Evolutionary conservation across 1,139 yeast species (phyloP).

Genomic region (Blastobotrys illinoisensis): DNA sequence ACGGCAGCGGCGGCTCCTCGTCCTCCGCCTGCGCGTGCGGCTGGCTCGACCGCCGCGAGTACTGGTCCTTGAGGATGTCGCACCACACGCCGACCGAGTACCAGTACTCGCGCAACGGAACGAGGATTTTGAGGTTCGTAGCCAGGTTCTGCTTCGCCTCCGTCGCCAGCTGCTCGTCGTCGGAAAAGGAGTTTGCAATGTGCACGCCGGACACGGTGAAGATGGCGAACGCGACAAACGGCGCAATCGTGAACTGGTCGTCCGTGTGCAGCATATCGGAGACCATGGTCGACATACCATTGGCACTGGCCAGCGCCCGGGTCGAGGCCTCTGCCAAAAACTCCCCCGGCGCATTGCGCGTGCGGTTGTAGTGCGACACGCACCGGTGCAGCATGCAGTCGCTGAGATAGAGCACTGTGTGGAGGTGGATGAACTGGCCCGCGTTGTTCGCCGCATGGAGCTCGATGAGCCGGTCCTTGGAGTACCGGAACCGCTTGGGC

Average conservation of each 20-base stretch:
- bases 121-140: conserved; percentile 30
- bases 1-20: conserved; percentile 12
- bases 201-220: conserved; percentile 35
- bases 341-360: conserved; percentile 24
- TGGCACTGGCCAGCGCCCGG: conserved; percentile 29
- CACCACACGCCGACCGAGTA: conserved; percentile 36
- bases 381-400: conserved; percentile 24
- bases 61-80: conserved; percentile 32
- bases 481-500: conserved; percentile 23
- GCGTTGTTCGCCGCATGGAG: conserved; percentile 20
- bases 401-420: conserved; percentile 23
- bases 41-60: conserved; percentile 19
- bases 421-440: conserved; percentile 27
- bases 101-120: conserved; percentile 33
- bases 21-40: conserved; percentile 2
- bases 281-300: conserved; percentile 29
- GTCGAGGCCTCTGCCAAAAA: conserved; percentile 28
- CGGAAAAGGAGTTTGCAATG: conserved; percentile 33
- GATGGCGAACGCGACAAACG: conserved; percentile 35
- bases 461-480: conserved; percentile 19
- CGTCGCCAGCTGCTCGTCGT: conserved; percentile 27
- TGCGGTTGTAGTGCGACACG: conserved; percentile 16
- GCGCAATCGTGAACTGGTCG: conserved; percentile 31
- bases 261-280: conserved; percentile 29
- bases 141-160: conserved; percentile 33